A percentile compares a stretch with the other conserved stretches of the same genome.
Conservation (phyloP, 306 rosid species). For the Pterocarpus macrocarpus region DNA sequence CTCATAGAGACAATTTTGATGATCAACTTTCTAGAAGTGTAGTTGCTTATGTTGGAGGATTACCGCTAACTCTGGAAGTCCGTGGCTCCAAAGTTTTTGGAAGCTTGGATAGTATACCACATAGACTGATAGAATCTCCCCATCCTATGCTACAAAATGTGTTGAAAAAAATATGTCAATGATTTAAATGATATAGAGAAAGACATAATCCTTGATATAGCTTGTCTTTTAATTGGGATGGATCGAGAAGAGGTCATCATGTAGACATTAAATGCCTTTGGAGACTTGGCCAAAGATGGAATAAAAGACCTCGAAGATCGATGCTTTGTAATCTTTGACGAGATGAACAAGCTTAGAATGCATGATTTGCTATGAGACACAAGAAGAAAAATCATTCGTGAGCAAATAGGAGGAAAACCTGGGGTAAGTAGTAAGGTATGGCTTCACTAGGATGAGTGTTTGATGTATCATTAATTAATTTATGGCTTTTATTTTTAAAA, state of each 20-base stretch:
- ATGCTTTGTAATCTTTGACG: not conserved
- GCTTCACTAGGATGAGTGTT: conserved; percentile 1
- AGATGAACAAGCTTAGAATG: conserved; percentile 8
- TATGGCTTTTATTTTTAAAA: not conserved
- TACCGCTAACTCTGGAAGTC: conserved; percentile 39
- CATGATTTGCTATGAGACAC: conserved; percentile 10
- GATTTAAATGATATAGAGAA: not conserved
- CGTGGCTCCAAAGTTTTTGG: conserved; percentile 4
- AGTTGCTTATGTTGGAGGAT: conserved; percentile 27
- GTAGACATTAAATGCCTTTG: not conserved
- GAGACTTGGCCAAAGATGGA: not conserved
- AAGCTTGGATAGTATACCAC: not conserved
- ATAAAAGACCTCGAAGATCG: not conserved
- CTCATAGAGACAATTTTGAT: not conserved
- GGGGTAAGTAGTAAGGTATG: conserved; percentile 28
- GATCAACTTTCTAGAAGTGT: conserved; percentile 4
- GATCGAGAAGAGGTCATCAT: not conserved
- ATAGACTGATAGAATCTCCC: not conserved
- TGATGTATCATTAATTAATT: not conserved
- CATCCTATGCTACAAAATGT: not conserved
- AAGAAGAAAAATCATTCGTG: conserved; percentile 10
- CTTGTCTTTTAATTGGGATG: conserved; percentile 6
- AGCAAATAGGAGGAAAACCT: conserved; percentile 40
- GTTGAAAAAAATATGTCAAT: not conserved
- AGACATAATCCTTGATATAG: conserved; percentile 19